These are phyloP conservation scores for Chlamydomonas eustigma DNA, from an alignment of 139 green algal species.

Conservation along the genomic window DNA sequence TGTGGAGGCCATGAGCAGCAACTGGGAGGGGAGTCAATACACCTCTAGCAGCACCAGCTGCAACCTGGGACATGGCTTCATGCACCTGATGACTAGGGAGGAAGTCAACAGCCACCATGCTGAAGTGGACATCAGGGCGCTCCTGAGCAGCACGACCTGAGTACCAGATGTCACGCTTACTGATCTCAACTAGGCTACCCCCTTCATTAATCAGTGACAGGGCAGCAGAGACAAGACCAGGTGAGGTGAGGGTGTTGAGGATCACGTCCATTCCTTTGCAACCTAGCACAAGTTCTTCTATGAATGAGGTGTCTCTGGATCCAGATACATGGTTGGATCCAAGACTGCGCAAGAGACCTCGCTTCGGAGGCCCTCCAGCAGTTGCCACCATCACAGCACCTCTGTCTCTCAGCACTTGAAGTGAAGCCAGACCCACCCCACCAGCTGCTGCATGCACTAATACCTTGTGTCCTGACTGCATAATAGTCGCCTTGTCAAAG, in stretches of 20 bases:
- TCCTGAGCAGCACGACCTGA: conserved; percentile 57
- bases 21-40: conserved; percentile 37
- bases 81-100: conserved; percentile 53
- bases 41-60: conserved; percentile 29
- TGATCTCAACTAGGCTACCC: conserved; percentile 78
- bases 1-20: conserved; percentile 27
- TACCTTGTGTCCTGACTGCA: conserved; percentile 37
- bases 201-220: conserved; percentile 48
- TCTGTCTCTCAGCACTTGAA: conserved; percentile 48
- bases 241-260: conserved; percentile 81
- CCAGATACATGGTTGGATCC: conserved; percentile 44
- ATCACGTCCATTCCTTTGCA: conserved; percentile 40
- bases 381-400: conserved; percentile 52
- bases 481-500: conserved; percentile 31
- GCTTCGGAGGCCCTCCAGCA: conserved; percentile 68
- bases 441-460: conserved; percentile 73
- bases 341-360: conserved; percentile 55
- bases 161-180: conserved; percentile 83
- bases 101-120: conserved; percentile 85
- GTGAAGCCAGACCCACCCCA: conserved; percentile 70
- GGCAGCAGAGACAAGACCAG: conserved; percentile 73
- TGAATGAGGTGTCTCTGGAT: conserved; percentile 67
- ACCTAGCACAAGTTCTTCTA: conserved; percentile 40
- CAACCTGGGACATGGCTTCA: conserved; percentile 26
- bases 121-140: conserved; percentile 70